Conservation (phyloP, 805 yeast genomes). For the Ogataea populi-albae region DNA sequence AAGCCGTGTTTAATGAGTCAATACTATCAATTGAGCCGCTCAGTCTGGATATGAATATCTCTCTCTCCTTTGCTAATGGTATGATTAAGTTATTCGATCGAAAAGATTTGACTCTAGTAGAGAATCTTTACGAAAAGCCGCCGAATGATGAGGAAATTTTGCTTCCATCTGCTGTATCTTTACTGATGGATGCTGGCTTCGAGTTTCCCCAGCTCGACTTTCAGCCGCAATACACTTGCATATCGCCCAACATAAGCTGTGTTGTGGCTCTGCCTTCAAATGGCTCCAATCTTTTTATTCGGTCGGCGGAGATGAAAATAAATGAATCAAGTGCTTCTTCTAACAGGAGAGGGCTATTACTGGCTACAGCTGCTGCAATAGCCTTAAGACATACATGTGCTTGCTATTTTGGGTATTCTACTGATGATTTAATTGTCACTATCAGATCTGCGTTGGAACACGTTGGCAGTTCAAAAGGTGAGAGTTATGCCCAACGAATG, state of each 20-base stretch:
- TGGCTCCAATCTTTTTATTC: conserved; percentile 21
- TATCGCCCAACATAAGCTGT: conserved; percentile 54
- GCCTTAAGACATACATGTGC: conserved; percentile 68
- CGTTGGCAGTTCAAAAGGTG: conserved; percentile 19
- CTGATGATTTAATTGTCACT: conserved; percentile 67
- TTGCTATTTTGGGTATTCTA: conserved; percentile 61
- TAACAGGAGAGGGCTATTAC: conserved; percentile 32
- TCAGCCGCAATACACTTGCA: conserved; percentile 35
- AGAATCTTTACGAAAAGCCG: conserved; percentile 17
- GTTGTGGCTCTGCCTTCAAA: conserved; percentile 31
- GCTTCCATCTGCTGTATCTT: conserved; percentile 35
- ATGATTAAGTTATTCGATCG: conserved; percentile 45
- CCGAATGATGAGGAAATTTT: conserved; percentile 10
- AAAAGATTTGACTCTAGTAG: conserved; percentile 23
- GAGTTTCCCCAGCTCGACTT: conserved; percentile 38
- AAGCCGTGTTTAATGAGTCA: conserved; percentile 26
- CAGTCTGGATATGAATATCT: conserved; percentile 39
- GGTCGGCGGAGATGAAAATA: conserved; percentile 21
- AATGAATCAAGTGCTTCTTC: conserved; percentile 17
- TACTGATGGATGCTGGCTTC: conserved; percentile 55
- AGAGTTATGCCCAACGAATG: conserved; percentile 33
- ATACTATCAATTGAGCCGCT: conserved; percentile 31
- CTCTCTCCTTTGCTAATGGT: conserved; percentile 43
- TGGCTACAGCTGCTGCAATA: conserved; percentile 53
- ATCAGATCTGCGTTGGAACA: conserved; percentile 46